These are phyloP conservation scores for Debaryomyces singareniensis DNA, from an alignment of 1,139 yeast genomes.

Conservation along the genomic window DNA sequence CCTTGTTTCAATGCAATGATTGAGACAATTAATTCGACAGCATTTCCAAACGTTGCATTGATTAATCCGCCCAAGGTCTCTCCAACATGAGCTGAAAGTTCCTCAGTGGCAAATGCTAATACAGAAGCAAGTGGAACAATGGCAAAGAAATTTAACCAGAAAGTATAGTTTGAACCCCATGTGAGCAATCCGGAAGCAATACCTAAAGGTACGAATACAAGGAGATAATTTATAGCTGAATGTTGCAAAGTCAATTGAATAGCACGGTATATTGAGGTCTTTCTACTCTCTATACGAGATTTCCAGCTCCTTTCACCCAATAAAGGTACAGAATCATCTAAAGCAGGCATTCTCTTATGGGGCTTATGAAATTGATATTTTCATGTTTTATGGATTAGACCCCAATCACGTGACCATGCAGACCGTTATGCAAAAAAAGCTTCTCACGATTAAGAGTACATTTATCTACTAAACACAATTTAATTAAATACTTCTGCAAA, in stretches of 20 bases:
- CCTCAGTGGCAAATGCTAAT: slow-evolving; percentile 89
- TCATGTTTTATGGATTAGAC: too few species aligned
- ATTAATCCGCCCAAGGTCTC: slow-evolving; percentile 86
- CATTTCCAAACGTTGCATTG: slow-evolving; percentile 96
- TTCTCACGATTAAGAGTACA: too few species aligned
- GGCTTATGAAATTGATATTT: too few species aligned
- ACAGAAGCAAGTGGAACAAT: slow-evolving; percentile 90
- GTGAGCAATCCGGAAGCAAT: slow-evolving; percentile 56
- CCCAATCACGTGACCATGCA: too few species aligned
- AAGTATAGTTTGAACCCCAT: slow-evolving; percentile 55
- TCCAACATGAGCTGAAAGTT: slow-evolving; percentile 80
- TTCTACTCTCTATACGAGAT: slow-evolving; percentile 1
- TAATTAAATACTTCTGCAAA: slow-evolving; percentile 35
- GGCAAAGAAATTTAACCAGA: slow-evolving; percentile 77
- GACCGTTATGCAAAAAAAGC: too few species aligned
- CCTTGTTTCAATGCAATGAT: slow-evolving; percentile 80
- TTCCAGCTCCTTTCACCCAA: slow-evolving; percentile 4
- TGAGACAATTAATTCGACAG: slow-evolving; percentile 87
- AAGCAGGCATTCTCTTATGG: too few species aligned
- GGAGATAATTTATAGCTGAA: slow-evolving; percentile 70
- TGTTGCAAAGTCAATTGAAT: slow-evolving; percentile 38
- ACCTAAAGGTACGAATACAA: slow-evolving; percentile 87
- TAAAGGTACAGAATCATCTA: slow-evolving; percentile 7
- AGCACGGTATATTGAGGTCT: slow-evolving; percentile 8
- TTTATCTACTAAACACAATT: not conserved